Base-by-base conservation (phyloP, 257 asterid species). In the Salvia splendens region DNA sequence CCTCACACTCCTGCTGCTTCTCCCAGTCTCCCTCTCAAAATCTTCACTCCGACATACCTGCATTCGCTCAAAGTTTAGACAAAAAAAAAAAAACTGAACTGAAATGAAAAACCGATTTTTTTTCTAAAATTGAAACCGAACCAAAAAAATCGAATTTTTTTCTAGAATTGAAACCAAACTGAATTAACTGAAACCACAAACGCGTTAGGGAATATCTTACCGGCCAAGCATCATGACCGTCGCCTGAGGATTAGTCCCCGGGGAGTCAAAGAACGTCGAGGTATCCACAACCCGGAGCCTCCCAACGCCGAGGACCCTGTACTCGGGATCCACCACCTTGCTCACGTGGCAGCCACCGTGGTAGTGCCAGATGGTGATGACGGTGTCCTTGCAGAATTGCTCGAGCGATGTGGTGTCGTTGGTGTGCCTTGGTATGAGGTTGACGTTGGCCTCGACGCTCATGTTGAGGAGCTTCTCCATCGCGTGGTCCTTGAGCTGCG, bases 221-320 rank as follows among this genome's bases (percentile, higher is more conserved):
- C 99, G 66, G 67, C 96, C 97, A 83, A 94, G 66, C 99, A 94
- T 94, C 96, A 94, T 80, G 61, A 91, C 95, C 0, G 99, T 91
- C 56, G 92, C 97, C 73, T 94, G 97, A 83, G 99, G 99, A 78
- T 94, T 94, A 54, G 99, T 91, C 69, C 99, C 99, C 0, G 99
- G 99, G 4, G 99, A 94, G 32, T 72, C 84, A 2, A 42, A 48
- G 54, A 91, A 87, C 33, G 92, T 75, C 12, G 97, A 94, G 20
- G 96, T 95, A 80, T 94, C 99, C 12, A 94, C 66, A 4, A 94
- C 89, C 10, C 99, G 95, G 17, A 94, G 89, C 61, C 91, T 65
- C 15, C 79, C 69, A 24, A 85, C 85, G 3, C 99, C 95, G 7
- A 86, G 73, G 40, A 94, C 97, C 67, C 65, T 82, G 67, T 88